A percentile compares a stretch with the other conserved stretches of the same genome.
Evolutionary conservation across 1,139 yeast species (phyloP).

Genomic region (Blastobotrys raffinosifermentans): DNA sequence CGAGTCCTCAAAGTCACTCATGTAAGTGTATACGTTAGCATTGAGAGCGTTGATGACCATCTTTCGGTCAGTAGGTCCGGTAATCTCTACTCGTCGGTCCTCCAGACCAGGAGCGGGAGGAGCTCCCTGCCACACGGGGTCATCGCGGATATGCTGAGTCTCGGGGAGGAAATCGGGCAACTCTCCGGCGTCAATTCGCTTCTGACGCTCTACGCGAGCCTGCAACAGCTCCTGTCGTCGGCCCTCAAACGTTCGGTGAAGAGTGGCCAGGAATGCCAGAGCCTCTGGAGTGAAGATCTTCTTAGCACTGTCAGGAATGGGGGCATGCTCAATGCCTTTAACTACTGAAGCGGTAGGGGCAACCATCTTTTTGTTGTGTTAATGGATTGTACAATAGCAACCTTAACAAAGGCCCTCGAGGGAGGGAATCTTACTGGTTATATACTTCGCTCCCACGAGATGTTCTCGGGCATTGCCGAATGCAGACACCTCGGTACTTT

Average conservation of each 20-base stretch:
- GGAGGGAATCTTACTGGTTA: no score
- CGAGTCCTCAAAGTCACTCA: slow-evolving; percentile 95
- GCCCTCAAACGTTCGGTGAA: slow-evolving; percentile 64
- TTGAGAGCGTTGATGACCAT: slow-evolving; percentile 93
- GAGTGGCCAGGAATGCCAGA: slow-evolving; percentile 62
- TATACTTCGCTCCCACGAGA: no score
- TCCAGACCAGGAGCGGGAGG: slow-evolving; percentile 67
- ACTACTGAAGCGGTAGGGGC: slow-evolving; percentile 27
- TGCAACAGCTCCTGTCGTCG: slow-evolving; percentile 56
- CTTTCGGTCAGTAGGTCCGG: slow-evolving; percentile 69
- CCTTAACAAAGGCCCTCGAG: no score
- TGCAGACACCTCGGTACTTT: slow-evolving; percentile 3
- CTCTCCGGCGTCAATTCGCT: slow-evolving; percentile 57
- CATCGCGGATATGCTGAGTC: slow-evolving; percentile 63
- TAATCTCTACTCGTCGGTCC: slow-evolving; percentile 44
- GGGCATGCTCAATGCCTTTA: slow-evolving; percentile 28
- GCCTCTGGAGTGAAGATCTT: slow-evolving; percentile 60
- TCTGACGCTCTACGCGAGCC: slow-evolving; percentile 56
- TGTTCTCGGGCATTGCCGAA: slow-evolving; percentile 1
- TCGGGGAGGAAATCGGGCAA: slow-evolving; percentile 72
- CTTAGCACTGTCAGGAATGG: slow-evolving; percentile 21
- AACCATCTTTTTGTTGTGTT: slow-evolving; percentile 33
- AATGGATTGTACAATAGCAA: no score
- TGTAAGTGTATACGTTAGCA: slow-evolving; percentile 82
- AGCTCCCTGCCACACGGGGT: slow-evolving; percentile 75